These are phyloP conservation scores for Vaucheria bursata DNA, from an alignment of 352 stramenopile genomes.

Conservation along the genomic window DNA sequence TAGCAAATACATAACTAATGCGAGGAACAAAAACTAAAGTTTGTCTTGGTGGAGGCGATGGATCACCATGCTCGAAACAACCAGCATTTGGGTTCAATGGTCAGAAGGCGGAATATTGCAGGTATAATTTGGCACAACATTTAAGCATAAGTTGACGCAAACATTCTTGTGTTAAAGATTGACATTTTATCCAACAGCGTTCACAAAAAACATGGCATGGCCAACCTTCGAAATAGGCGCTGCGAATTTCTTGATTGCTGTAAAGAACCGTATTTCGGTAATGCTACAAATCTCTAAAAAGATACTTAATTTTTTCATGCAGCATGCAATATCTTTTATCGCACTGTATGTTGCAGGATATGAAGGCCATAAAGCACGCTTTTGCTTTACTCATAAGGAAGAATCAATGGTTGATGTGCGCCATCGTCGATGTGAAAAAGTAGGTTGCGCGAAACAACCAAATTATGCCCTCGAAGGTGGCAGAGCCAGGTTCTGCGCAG, in stretches of 20 bases:
- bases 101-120: background rate
- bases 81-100: background rate
- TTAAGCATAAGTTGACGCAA: background rate
- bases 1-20: no score
- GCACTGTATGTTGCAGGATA: constrained; percentile 15
- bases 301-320: no score
- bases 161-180: no score
- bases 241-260: constrained; percentile 40
- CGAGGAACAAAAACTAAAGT: background rate
- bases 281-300: background rate
- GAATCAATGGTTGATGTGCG: constrained; percentile 45
- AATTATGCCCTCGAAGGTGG: constrained; percentile 46
- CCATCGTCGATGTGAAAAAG: constrained; percentile 44
- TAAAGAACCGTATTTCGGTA: constrained; percentile 38
- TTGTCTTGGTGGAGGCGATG: background rate
- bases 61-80: background rate
- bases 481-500: constrained; percentile 40
- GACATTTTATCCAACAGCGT: no score
- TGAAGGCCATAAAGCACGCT: constrained; percentile 34
- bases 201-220: constrained; percentile 41
- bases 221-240: constrained; percentile 37
- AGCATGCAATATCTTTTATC: no score
- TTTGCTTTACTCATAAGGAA: constrained; percentile 36
- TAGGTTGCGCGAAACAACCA: constrained; percentile 37
- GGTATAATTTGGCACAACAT: background rate